Conservation (phyloP, 2,329 filamentous ascomycete species). For the Sporothrix humicola region DNA sequence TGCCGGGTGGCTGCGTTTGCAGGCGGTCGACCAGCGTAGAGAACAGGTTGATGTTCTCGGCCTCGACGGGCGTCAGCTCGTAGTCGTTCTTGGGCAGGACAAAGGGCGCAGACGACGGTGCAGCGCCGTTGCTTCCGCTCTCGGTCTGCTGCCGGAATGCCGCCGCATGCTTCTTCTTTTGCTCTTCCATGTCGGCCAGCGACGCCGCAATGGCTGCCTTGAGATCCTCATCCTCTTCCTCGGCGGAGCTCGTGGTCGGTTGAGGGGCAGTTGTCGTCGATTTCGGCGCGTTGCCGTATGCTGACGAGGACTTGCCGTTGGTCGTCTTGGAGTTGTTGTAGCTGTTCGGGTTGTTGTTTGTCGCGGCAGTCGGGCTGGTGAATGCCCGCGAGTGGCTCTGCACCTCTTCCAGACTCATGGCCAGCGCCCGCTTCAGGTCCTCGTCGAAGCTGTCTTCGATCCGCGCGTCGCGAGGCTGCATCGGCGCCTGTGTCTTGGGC, state of each 20-base stretch:
- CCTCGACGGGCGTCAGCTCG: constrained; percentile 89
- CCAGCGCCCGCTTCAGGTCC: constrained; percentile 87
- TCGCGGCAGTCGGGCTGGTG: not conserved
- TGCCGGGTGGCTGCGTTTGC: constrained; percentile 93
- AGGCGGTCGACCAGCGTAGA: constrained; percentile 90
- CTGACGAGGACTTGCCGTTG: constrained; percentile 41
- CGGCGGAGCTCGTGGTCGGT: constrained; percentile 34
- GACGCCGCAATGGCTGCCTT: constrained; percentile 96
- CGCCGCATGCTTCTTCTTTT: constrained; percentile 88
- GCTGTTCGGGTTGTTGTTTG: constrained; percentile 37
- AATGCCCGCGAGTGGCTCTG: constrained; percentile 74
- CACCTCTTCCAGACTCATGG: constrained; percentile 96
- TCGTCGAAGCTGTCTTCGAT: constrained; percentile 93
- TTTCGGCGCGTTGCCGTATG: constrained; percentile 9
- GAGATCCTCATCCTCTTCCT: constrained; percentile 86
- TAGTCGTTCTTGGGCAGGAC: constrained; percentile 85
- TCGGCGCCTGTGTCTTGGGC: constrained; percentile 59
- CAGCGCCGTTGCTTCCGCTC: constrained; percentile 49
- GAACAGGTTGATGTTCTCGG: constrained; percentile 97
- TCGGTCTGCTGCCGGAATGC: constrained; percentile 80
- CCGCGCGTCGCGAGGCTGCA: constrained; percentile 89
- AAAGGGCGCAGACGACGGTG: constrained; percentile 57
- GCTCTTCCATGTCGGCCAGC: constrained; percentile 94
- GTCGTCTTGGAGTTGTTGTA: constrained; percentile 34
- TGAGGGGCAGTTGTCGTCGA: not conserved